Base-by-base conservation (phyloP, 2,329 filamentous ascomycete genomes). In the Neofusicoccum sp. region DNA sequence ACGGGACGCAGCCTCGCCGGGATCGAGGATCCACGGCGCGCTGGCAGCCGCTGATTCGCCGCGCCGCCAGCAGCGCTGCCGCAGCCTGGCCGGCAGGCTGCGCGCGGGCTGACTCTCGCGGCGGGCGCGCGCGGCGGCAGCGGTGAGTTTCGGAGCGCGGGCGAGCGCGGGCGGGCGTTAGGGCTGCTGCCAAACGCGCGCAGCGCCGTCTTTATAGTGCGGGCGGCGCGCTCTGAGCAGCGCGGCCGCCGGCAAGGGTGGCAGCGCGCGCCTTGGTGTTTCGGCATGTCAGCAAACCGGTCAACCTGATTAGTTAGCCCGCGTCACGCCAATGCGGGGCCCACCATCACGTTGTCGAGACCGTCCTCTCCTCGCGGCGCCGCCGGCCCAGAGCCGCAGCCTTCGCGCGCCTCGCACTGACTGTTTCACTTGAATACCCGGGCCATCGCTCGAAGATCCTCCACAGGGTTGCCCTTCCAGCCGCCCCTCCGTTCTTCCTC, bases 381-480 rank as follows among this genome's bases (percentile, higher is more conserved):
- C 45, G 22, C 45, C 11, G 22, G 16, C 16, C 39, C 39, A 62
- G 48, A 62, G 59, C 58, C 58, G 47, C 58, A 61, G 44, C 59
- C 47, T 41, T 43, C 47, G 44, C 33, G 43, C 43, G 48, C 33
- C 16, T 29, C 41, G 59, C 59, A 62, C 49, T 60, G 59, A 52
- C 59, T 49, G 47, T 62, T 50, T 52, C 48, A 62, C 39, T 49
- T 45, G 45, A 49, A 34, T 54, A 52, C 59, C 37, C 43, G 43
- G 56, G 33, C 59, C 48, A 62, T 62, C 59, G 59, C 59, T 62
- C 59, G 59, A 54, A 62, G 59, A 62, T 62, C 59, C 59, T 62
- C 59, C 48, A 52, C 59, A 62, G 48, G 59, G 59, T 62, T 54
- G 58, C 31, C 58, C 47, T 43, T 22, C 22, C 22, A 22, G 22